Evolutionary conservation across 257 asterid genomes (phyloP).

Genomic region (Cordia subcordata): DNA sequence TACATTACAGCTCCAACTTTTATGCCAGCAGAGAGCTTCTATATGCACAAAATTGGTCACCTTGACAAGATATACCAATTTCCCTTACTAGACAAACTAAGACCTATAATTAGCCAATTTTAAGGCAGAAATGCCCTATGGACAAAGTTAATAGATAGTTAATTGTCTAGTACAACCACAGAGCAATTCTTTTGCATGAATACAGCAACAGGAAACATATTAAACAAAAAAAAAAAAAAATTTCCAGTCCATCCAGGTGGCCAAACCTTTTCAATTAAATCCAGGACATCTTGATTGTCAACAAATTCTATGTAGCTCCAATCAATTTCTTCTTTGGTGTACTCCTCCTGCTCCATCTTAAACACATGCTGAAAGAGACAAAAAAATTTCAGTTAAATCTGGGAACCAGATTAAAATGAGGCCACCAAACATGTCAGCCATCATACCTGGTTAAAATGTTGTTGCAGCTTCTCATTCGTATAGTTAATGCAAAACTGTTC

Average conservation of each 20-base stretch:
- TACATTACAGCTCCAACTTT: too few relatives aligned
- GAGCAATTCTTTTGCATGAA: not conserved
- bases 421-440: constrained; percentile 16
- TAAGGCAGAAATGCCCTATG: too few relatives aligned
- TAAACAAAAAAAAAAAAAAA: not conserved
- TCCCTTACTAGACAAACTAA: too few relatives aligned
- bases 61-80: too few relatives aligned
- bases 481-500: constrained; percentile 95
- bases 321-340: constrained; percentile 84
- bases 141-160: too few relatives aligned
- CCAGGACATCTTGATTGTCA: constrained; percentile 95
- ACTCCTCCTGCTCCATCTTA: constrained; percentile 99
- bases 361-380: constrained; percentile 75
- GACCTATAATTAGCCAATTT: too few relatives aligned
- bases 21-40: too few relatives aligned
- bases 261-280: constrained; percentile 93
- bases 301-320: constrained; percentile 99
- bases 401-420: constrained; percentile 6
- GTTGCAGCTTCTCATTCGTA: constrained; percentile 98
- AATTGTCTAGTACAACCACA: too few relatives aligned
- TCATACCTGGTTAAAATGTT: constrained; percentile 94
- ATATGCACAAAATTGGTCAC: too few relatives aligned
- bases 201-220: not conserved
- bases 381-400: constrained; percentile 17
- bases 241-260: constrained; percentile 1